These are phyloP conservation scores for Elongisporangium undulatum DNA, from an alignment of 352 stramenopile genomes.

Conservation along the genomic window DNA sequence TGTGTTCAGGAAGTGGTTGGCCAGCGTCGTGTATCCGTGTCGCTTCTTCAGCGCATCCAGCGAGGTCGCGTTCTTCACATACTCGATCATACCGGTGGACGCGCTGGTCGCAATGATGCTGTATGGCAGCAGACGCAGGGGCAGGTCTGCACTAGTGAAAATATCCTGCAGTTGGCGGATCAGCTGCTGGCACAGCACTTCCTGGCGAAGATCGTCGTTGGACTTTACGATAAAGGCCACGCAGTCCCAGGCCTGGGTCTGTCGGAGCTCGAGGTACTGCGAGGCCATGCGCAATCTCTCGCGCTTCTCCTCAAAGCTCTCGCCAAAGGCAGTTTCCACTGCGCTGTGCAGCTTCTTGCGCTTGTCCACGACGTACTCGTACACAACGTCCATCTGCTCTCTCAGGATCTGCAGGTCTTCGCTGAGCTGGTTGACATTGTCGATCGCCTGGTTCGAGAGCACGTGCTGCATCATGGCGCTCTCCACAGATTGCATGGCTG, in stretches of 20 bases:
- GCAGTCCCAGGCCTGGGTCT: constrained; percentile 54
- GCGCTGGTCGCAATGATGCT: constrained; percentile 94
- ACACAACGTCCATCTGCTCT: constrained; percentile 65
- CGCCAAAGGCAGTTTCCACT: constrained; percentile 74
- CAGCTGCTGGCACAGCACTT: constrained; percentile 96
- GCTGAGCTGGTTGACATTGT: constrained; percentile 27
- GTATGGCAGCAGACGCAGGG: constrained; percentile 94
- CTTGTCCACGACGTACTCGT: constrained; percentile 63
- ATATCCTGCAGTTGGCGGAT: constrained; percentile 96
- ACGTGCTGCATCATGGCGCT: constrained; percentile 50
- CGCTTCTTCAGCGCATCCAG: constrained; percentile 95
- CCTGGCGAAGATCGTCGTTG: constrained; percentile 97
- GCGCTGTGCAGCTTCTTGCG: constrained; percentile 57
- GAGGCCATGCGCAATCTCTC: constrained; percentile 59
- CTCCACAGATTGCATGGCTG: constrained; percentile 59
- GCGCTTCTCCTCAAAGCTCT: constrained; percentile 80
- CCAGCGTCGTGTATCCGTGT: constrained; percentile 79
- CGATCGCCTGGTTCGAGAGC: constrained; percentile 23
- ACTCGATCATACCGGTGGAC: constrained; percentile 96
- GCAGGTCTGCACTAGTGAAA: constrained; percentile 92
- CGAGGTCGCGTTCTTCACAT: constrained; percentile 95
- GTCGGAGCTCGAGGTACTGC: constrained; percentile 21
- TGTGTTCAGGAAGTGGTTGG: constrained; percentile 89
- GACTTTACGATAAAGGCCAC: constrained; percentile 97
- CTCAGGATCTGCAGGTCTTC: constrained; percentile 54